Percentiles rank a stretch among this genome's conserved stretches.
Conservation (phyloP, 768 basidiomycete genomes). For the Tremella fuciformis region DNA sequence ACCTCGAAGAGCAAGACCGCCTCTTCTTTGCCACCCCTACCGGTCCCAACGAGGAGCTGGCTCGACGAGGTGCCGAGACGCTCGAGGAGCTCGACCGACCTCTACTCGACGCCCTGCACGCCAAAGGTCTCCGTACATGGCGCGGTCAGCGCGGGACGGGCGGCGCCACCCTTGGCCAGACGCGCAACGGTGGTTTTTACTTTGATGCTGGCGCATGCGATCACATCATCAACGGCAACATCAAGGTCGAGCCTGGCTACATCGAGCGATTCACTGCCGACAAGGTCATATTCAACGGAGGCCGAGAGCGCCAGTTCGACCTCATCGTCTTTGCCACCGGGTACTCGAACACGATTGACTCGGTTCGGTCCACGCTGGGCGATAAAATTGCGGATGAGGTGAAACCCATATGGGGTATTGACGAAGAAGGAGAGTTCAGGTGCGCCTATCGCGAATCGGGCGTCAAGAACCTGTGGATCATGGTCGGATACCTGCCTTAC, state of each 20-base stretch:
- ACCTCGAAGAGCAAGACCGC: conserved; percentile 18
- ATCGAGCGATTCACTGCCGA: conserved; percentile 26
- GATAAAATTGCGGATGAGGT: conserved; percentile 18
- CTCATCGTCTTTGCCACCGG: conserved; percentile 33
- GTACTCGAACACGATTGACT: conserved; percentile 34
- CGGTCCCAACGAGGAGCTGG: conserved; percentile 23
- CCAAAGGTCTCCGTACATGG: conserved; percentile 25
- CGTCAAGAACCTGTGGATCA: conserved; percentile 28
- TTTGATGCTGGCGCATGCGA: conserved; percentile 34
- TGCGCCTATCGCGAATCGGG: conserved; percentile 16
- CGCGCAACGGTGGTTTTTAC: conserved; percentile 30
- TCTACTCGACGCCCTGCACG: conserved; percentile 20
- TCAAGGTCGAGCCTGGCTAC: conserved; percentile 31
- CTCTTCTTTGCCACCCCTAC: conserved; percentile 11
- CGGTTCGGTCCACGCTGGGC: conserved; percentile 26
- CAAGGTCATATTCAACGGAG: conserved; percentile 26
- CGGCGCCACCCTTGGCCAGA: conserved; percentile 16
- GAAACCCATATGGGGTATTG: conserved; percentile 30
- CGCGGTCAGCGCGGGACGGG: conserved; percentile 25
- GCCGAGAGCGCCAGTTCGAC: conserved; percentile 24
- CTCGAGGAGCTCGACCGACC: conserved; percentile 12
- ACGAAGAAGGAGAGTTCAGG: conserved; percentile 36
- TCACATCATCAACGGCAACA: conserved; percentile 32
- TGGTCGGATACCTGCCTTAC: conserved; percentile 24
- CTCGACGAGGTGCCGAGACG: conserved; percentile 3